Percentiles rank a stretch among this genome's conserved stretches.
phyloP scores from a whole-genome alignment of 768 basidiomycete genomes.

The Agaricus sinodeliciosus region DNA sequence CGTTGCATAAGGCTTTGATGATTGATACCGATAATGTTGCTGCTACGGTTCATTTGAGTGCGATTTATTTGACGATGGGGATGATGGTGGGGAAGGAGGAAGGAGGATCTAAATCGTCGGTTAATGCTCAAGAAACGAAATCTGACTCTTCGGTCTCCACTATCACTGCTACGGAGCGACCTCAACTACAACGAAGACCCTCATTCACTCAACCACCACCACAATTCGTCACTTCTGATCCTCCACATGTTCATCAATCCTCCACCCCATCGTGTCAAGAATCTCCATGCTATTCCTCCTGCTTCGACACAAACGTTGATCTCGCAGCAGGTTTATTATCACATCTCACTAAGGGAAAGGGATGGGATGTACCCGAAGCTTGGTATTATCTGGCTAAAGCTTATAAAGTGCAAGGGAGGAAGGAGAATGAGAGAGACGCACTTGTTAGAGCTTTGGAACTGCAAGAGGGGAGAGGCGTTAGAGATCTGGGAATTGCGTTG shows the following conservation, averaged over 20 bases:
- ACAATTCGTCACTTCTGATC: neutral
- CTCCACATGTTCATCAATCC: neutral
- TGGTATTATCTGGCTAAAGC: constrained; percentile 91
- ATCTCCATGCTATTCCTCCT: constrained; percentile 5
- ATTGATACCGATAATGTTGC: constrained; percentile 74
- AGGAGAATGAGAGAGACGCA: constrained; percentile 69
- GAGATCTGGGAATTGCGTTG: constrained; percentile 55
- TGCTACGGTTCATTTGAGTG: constrained; percentile 72
- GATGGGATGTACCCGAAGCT: constrained; percentile 90
- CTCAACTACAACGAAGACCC: neutral
- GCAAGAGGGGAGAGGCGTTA: constrained; percentile 55
- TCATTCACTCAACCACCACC: constrained; percentile 6
- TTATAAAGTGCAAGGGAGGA: constrained; percentile 66
- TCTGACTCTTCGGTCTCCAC: no score
- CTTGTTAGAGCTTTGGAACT: constrained; percentile 61
- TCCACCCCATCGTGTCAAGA: constrained; percentile 8
- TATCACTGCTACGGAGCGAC: constrained; percentile 17
- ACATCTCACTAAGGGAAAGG: constrained; percentile 68
- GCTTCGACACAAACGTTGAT: constrained; percentile 35
- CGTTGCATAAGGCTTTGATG: constrained; percentile 86
- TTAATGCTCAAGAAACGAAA: no score
- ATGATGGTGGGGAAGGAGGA: no score
- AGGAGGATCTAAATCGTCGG: no score
- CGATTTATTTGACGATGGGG: constrained; percentile 49
- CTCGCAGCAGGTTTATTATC: constrained; percentile 78